phyloP scores from a whole-genome alignment of 768 basidiomycete genomes.

The Boletus rufocinnamomeus region DNA sequence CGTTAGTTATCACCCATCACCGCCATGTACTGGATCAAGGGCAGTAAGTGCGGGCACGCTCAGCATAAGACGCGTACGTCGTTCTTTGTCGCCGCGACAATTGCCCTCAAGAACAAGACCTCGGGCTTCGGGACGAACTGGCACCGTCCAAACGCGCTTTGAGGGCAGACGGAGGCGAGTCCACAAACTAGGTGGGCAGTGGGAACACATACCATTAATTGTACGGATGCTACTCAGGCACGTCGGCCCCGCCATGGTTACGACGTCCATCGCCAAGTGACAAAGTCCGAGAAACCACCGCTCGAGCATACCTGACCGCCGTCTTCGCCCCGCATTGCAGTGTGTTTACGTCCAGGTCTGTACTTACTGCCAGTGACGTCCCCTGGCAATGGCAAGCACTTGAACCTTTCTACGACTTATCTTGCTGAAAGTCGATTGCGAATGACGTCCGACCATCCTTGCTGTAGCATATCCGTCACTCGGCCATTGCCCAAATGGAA shows the following conservation, averaged over 20 bases:
- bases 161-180: not conserved
- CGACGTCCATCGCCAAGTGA: not conserved
- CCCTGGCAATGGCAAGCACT: not conserved
- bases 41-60: not conserved
- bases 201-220: not conserved
- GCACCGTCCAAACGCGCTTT: not conserved
- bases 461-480: not conserved
- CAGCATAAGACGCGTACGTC: not conserved
- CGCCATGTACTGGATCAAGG: conserved; percentile 3
- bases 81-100: not conserved
- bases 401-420: not conserved
- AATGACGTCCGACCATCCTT: not conserved
- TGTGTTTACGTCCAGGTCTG: not conserved
- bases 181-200: too few relatives aligned
- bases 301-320: not conserved
- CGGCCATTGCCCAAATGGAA: not conserved
- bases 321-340: not conserved
- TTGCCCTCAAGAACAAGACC: not conserved
- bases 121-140: not conserved
- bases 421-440: not conserved
- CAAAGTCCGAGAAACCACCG: not conserved
- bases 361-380: not conserved
- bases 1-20: too few relatives aligned
- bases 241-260: not conserved
- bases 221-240: not conserved